A percentile compares a stretch with the other conserved stretches of the same genome.
phyloP scores from a whole-genome alignment of 495 filamentous ascomycete genomes.

The Penicillium parvum region DNA sequence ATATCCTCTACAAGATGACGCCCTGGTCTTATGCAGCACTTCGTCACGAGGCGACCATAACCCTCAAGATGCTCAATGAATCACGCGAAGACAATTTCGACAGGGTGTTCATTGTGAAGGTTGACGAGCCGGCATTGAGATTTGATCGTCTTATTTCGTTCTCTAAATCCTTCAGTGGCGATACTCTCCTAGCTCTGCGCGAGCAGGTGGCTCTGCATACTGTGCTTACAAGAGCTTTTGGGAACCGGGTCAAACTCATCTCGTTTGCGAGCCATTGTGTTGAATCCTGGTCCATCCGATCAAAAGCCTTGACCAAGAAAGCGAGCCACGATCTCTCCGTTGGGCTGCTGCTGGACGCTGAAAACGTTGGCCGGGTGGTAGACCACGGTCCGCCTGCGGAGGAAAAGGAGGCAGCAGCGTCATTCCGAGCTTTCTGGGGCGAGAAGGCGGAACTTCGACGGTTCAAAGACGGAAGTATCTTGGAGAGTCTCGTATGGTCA shows the following conservation, averaged over 20 bases:
- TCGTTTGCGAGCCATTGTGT: constrained; percentile 44
- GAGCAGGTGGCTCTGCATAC: constrained; percentile 47
- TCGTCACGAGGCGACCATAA: constrained; percentile 65
- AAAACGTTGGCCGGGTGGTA: constrained; percentile 64
- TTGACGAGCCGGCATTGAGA: constrained; percentile 58
- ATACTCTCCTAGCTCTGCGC: constrained; percentile 28
- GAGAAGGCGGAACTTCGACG: constrained; percentile 51
- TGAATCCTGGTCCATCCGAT: constrained; percentile 33
- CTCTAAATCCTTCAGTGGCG: constrained; percentile 24
- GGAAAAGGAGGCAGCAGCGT: constrained; percentile 50
- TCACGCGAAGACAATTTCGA: constrained; percentile 75
- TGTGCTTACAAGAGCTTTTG: constrained; percentile 63
- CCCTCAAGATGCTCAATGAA: constrained; percentile 69
- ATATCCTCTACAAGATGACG: constrained; percentile 89
- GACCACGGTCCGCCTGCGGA: constrained; percentile 86
- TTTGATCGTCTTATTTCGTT: constrained; percentile 61
- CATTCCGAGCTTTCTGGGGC: constrained; percentile 50
- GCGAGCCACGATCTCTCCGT: constrained; percentile 44
- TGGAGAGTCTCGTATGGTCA: constrained; percentile 75
- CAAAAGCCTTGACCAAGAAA: constrained; percentile 23
- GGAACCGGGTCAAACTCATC: constrained; percentile 67
- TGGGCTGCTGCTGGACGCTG: constrained; percentile 66
- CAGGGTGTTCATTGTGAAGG: constrained; percentile 71
- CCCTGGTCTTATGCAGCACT: constrained; percentile 72
- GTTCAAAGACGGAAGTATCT: constrained; percentile 53